Evolutionary conservation across 1,139 yeast genomes (phyloP).

Genomic region (Yamadazyma dendronema): DNA sequence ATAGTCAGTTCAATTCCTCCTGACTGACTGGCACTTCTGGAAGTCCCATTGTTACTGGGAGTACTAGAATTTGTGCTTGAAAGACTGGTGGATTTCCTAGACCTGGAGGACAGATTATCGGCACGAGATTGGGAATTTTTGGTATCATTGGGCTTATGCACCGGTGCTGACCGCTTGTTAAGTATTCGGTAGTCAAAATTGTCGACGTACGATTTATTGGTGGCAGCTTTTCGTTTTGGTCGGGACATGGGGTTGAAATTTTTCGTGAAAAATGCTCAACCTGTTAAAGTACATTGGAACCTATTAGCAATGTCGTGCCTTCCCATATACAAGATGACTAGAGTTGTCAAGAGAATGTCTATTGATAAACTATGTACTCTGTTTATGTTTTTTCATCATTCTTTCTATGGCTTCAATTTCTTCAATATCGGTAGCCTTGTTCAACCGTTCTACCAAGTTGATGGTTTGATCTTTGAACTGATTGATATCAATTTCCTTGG

Average conservation of each 20-base stretch:
- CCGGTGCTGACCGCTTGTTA: constrained; percentile 14
- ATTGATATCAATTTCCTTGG: constrained; percentile 34
- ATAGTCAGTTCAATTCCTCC: too few relatives aligned
- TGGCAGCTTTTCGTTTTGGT: constrained; percentile 47
- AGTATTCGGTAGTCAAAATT: constrained; percentile 32
- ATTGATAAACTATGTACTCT: background rate
- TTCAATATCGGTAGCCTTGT: constrained; percentile 60
- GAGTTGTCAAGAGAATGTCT: too few relatives aligned
- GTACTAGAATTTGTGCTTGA: background rate
- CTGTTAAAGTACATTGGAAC: background rate
- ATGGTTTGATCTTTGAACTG: constrained; percentile 27
- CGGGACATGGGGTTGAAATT: constrained; percentile 18
- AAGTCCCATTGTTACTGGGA: background rate
- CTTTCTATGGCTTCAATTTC: constrained; percentile 75
- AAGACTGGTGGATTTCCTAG: background rate
- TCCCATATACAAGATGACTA: background rate
- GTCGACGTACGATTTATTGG: constrained; percentile 43
- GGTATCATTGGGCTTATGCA: background rate
- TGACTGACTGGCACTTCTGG: background rate
- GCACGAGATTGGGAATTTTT: background rate
- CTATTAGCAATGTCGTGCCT: background rate
- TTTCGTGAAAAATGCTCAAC: constrained; percentile 1
- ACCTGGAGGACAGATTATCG: background rate
- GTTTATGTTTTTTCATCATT: constrained; percentile 26
- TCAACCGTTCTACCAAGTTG: background rate